Conservation (phyloP, 208 protist genomes). For the Trypanosoma theileri region DNA sequence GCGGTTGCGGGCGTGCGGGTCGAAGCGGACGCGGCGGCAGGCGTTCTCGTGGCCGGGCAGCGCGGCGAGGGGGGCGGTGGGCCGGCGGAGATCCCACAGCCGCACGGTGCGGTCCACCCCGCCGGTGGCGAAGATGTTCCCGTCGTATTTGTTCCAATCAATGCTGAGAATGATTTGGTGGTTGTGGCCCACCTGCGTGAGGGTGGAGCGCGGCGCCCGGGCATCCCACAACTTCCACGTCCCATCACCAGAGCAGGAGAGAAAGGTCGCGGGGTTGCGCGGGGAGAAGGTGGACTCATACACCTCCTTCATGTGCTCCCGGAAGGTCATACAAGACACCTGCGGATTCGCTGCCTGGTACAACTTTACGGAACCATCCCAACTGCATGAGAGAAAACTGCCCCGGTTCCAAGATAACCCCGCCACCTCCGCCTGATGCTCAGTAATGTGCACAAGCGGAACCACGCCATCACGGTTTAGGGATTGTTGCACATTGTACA, state of each 20-base stretch:
- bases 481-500: constrained; percentile 77
- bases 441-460: constrained; percentile 70
- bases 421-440: constrained; percentile 84
- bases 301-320: constrained; percentile 90
- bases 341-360: constrained; percentile 69
- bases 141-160: constrained; percentile 91
- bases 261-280: constrained; percentile 74
- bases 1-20: constrained; percentile 66
- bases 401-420: constrained; percentile 82
- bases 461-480: constrained; percentile 76
- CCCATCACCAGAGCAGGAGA: constrained; percentile 88
- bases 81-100: constrained; percentile 83
- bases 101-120: constrained; percentile 85
- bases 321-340: constrained; percentile 59
- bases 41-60: constrained; percentile 87
- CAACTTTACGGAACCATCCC: constrained; percentile 83
- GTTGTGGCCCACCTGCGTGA: constrained; percentile 81
- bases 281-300: constrained; percentile 80
- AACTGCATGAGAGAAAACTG: constrained; percentile 81
- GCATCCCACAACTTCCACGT: constrained; percentile 92
- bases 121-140: constrained; percentile 85
- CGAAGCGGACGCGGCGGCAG: constrained; percentile 87
- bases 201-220: constrained; percentile 57
- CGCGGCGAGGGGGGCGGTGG: constrained; percentile 66
- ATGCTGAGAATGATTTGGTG: constrained; percentile 88